phyloP scores from a whole-genome alignment of 2,329 filamentous ascomycete species.

The Xylariaceae sp. region DNA sequence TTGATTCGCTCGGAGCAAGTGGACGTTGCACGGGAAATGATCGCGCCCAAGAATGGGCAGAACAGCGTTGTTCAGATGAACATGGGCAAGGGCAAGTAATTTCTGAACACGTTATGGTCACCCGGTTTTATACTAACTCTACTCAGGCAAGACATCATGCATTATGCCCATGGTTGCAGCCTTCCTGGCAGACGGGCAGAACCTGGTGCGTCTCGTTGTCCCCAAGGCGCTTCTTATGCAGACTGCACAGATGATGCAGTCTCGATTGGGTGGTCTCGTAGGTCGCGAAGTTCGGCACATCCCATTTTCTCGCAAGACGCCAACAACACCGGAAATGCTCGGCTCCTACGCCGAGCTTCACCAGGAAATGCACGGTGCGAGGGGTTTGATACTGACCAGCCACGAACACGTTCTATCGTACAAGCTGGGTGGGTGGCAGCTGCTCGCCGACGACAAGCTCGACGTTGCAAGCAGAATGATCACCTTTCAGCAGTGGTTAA shows the following conservation, averaged over 20 bases:
- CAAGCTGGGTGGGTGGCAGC: conserved; percentile 56
- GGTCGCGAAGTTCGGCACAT: conserved; percentile 50
- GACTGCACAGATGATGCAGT: conserved; percentile 52
- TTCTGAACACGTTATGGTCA: neutral
- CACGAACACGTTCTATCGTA: conserved; percentile 63
- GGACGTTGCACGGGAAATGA: conserved; percentile 57
- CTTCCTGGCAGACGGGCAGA: conserved; percentile 40
- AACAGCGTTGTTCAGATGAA: conserved; percentile 64
- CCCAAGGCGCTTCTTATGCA: conserved; percentile 53
- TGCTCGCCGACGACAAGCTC: conserved; percentile 42
- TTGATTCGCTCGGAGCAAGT: conserved; percentile 58
- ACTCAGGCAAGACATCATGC: conserved; percentile 51
- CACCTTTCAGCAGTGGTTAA: conserved; percentile 46
- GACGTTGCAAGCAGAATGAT: conserved; percentile 44
- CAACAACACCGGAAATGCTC: conserved; percentile 30
- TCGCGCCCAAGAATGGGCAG: conserved; percentile 42
- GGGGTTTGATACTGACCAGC: conserved; percentile 53
- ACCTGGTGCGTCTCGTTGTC: conserved; percentile 51
- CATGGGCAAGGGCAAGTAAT: conserved; percentile 50
- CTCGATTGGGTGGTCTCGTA: conserved; percentile 51
- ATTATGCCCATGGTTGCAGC: conserved; percentile 51
- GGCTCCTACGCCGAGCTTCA: conserved; percentile 37
- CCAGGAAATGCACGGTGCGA: conserved; percentile 32
- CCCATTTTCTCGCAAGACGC: conserved; percentile 52
- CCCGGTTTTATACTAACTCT: conserved; percentile 3